Conservation (phyloP, 208 protist species). For the Novymonas esmeraldas region DNA sequence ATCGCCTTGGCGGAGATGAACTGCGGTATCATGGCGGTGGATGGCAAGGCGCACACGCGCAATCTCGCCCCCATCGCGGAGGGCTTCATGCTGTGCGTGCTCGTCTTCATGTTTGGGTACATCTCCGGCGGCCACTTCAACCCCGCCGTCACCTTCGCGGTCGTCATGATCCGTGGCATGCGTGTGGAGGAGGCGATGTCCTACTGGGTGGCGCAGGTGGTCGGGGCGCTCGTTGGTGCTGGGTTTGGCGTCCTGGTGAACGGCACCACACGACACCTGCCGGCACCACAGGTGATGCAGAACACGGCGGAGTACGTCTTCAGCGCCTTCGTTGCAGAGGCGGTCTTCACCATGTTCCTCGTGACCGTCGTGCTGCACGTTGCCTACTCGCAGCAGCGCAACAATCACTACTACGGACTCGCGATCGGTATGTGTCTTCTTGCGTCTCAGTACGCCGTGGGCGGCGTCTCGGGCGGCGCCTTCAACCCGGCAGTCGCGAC, state of each 20-base stretch:
- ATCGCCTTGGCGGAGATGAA: slow-evolving; percentile 81
- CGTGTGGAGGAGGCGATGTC: slow-evolving; percentile 75
- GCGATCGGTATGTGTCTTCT: slow-evolving; percentile 78
- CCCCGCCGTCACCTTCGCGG: slow-evolving; percentile 75
- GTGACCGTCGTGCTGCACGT: slow-evolving; percentile 79
- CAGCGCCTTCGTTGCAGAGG: slow-evolving; percentile 66
- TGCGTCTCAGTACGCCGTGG: slow-evolving; percentile 74
- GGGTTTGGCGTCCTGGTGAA: slow-evolving; percentile 59
- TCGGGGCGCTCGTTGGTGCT: slow-evolving; percentile 72
- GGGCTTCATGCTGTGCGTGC: slow-evolving; percentile 76
- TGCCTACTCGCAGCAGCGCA: slow-evolving; percentile 73
- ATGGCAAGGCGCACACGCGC: slow-evolving; percentile 64
- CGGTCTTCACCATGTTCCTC: slow-evolving; percentile 73
- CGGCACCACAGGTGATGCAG: slow-evolving; percentile 72
- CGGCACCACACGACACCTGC: slow-evolving; percentile 64
- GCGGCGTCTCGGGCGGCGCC: slow-evolving; percentile 74
- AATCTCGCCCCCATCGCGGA: slow-evolving; percentile 83
- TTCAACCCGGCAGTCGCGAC: slow-evolving; percentile 86
- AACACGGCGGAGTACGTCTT: slow-evolving; percentile 72
- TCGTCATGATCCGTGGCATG: slow-evolving; percentile 66
- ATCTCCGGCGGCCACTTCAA: slow-evolving; percentile 87
- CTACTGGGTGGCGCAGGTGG: slow-evolving; percentile 82
- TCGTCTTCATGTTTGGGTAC: slow-evolving; percentile 89
- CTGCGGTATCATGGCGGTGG: slow-evolving; percentile 61
- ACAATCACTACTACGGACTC: slow-evolving; percentile 81